Evolutionary conservation across 805 yeast species (phyloP), one percentile per base, ranked within the genome.

Genomic region (Wickerhamiella parazyma): DNA sequence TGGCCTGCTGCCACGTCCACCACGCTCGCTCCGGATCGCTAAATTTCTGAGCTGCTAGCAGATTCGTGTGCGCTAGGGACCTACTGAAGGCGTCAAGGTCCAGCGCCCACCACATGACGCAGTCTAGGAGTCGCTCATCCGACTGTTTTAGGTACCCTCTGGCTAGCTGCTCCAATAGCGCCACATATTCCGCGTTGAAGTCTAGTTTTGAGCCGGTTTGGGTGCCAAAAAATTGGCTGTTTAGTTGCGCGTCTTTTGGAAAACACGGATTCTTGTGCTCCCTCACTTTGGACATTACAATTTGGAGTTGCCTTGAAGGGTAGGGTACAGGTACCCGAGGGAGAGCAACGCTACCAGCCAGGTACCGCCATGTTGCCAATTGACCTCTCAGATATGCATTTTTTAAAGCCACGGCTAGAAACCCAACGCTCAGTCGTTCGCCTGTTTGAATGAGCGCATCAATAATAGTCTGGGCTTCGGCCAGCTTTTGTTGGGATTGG

Each of bases 61-160:
- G 35, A 21, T 42, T 45, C 19, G 36, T 29, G 2, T 18, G 18
- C 1, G 38, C 41, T 7, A 37, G 12, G 8, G 16, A 10, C 11
- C 4, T 7, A 2, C 34, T 20, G 16, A 42, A 19, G 1, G 11
- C 18, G 8, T 24, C 17, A 2, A 17, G 3, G 6, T 8, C 2
- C 31, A 20, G 10, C 3, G 45, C 48, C 44, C 45, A 42, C 40
- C 38, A 33, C 35, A 45, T 19, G 10, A 39, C 40, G 6, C 45
- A 28, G 22, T 42, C 45, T 14, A 45, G 33, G 16, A 12, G 22
- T 11, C 20, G 33, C 16, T 31, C 34, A 14, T 42, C 26, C 3
- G 25, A 11, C 29, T 33, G 31, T 14, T 41, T 38, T 6, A 18
- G 34, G 17, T 33, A 38, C 12, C 44, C 48, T 19, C 20, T 31